Evolutionary conservation across 2,329 filamentous ascomycete species (phyloP).

Genomic region (Zasmidium citrigriseum): DNA sequence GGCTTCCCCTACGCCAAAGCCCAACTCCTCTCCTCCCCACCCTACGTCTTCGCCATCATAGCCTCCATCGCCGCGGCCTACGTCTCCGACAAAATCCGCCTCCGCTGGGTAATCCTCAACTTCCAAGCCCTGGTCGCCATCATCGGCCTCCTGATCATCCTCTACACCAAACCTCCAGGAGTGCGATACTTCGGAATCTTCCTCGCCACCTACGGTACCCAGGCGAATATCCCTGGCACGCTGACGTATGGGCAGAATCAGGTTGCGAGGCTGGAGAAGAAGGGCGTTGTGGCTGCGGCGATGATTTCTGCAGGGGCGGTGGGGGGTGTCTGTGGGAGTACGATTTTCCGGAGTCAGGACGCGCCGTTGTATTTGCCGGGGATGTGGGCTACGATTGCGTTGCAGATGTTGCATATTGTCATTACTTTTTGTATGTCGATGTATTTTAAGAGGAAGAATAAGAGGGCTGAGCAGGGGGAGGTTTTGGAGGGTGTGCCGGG

Average conservation of each 20-base stretch:
- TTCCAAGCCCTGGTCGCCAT: slow-evolving; percentile 64
- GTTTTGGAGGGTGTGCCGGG: slow-evolving; percentile 13
- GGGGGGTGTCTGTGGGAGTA: slow-evolving; percentile 15
- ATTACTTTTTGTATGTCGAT: slow-evolving; percentile 15
- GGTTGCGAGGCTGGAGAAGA: slow-evolving; percentile 33
- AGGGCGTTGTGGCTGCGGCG: slow-evolving; percentile 33
- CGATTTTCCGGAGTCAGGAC: slow-evolving; percentile 22
- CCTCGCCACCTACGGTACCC: slow-evolving; percentile 70
- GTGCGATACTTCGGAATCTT: slow-evolving; percentile 75
- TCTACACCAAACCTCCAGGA: slow-evolving; percentile 59
- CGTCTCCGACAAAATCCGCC: slow-evolving; percentile 65
- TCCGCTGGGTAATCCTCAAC: slow-evolving; percentile 66
- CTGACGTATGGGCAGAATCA: slow-evolving; percentile 61
- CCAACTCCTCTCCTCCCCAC: slow-evolving; percentile 72
- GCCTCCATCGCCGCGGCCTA: slow-evolving; percentile 63
- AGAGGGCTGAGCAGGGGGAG: slow-evolving; percentile 16
- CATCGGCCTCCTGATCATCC: slow-evolving; percentile 72
- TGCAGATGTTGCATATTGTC: slow-evolving; percentile 19
- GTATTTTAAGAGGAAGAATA: slow-evolving; percentile 22
- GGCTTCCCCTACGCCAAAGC: slow-evolving; percentile 64
- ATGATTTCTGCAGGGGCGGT: slow-evolving; percentile 42
- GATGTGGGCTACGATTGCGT: slow-evolving; percentile 21
- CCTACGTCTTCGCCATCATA: slow-evolving; percentile 66
- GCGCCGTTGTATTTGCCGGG: slow-evolving; percentile 22
- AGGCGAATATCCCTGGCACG: slow-evolving; percentile 70